phyloP scores from a whole-genome alignment of 257 asterid species.

The Nicotiana knightiana region DNA sequence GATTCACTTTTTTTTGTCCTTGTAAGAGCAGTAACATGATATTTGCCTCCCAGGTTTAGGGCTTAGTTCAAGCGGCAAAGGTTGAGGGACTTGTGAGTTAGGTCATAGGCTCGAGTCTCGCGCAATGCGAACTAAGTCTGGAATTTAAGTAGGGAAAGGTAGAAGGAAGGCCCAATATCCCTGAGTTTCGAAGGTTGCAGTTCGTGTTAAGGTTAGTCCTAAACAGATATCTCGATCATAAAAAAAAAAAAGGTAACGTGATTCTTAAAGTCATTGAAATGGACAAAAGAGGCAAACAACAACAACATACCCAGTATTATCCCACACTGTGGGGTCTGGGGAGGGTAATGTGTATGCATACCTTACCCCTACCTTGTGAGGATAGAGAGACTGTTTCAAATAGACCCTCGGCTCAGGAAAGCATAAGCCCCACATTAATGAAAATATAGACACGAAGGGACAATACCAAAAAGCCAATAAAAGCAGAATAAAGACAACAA shows the following conservation, averaged over 20 bases:
- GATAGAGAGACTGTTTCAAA: too few species aligned
- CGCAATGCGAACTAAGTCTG: not conserved
- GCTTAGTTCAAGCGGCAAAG: not conserved
- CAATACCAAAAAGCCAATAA: too few species aligned
- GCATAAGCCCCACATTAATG: too few species aligned
- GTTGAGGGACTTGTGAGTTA: not conserved
- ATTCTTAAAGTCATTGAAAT: not conserved
- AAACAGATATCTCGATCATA: not conserved
- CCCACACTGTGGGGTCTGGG: too few species aligned
- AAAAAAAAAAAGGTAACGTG: not conserved
- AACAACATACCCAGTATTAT: too few species aligned
- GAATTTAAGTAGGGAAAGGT: not conserved
- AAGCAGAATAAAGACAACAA: too few species aligned
- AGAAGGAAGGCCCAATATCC: not conserved
- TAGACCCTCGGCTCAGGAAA: too few species aligned
- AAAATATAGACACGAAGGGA: too few species aligned
- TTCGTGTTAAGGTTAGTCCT: not conserved
- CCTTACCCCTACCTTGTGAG: too few species aligned
- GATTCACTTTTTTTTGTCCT: not conserved
- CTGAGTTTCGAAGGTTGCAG: not conserved
- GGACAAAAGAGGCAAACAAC: not conserved
- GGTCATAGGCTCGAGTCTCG: not conserved
- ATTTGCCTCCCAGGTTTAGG: not conserved
- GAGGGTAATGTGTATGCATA: too few species aligned
- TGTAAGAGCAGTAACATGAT: not conserved